Percentiles rank a stretch among this genome's conserved stretches.
phyloP scores from a whole-genome alignment of 1,284 basidiomycete genomes.

The Microbotryum lychnidis-dioicae region DNA sequence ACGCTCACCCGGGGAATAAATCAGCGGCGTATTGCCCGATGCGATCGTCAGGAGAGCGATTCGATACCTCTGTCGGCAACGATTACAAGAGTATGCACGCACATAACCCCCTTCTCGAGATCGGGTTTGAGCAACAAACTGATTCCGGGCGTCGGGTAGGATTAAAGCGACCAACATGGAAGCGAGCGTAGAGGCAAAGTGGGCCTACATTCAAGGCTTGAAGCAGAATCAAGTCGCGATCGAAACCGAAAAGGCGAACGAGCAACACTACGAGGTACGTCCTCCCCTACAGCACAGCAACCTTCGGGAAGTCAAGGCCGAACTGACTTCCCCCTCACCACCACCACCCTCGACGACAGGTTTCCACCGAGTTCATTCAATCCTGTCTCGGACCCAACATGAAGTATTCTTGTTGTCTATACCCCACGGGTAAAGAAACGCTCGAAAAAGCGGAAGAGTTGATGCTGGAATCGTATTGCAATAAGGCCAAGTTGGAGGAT shows the following conservation, averaged over 20 bases:
- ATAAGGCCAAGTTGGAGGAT: constrained; percentile 57
- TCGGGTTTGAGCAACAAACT: no score
- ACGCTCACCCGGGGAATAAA: no score
- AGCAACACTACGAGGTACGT: constrained; percentile 66
- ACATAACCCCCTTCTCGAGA: no score
- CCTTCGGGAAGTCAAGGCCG: not conserved
- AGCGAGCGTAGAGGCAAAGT: constrained; percentile 59
- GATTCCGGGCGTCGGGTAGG: not conserved
- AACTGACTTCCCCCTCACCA: not conserved
- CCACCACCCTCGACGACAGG: constrained; percentile 42
- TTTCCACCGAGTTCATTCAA: constrained; percentile 59
- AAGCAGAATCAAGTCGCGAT: constrained; percentile 55
- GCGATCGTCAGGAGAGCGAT: constrained; percentile 55
- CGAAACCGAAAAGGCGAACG: constrained; percentile 61
- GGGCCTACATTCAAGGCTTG: constrained; percentile 46
- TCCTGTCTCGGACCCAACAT: constrained; percentile 56
- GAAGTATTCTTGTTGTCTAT: constrained; percentile 65
- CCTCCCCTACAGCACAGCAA: no score
- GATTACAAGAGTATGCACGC: constrained; percentile 47
- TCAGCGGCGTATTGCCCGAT: constrained; percentile 49
- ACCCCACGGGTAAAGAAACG: constrained; percentile 57
- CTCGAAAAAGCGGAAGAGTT: constrained; percentile 60
- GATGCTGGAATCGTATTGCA: constrained; percentile 64
- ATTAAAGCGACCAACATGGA: constrained; percentile 56
- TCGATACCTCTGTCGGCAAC: constrained; percentile 52